Conservation (phyloP, 192 early-diverging fungal species). For the Coemansia sp. region DNA sequence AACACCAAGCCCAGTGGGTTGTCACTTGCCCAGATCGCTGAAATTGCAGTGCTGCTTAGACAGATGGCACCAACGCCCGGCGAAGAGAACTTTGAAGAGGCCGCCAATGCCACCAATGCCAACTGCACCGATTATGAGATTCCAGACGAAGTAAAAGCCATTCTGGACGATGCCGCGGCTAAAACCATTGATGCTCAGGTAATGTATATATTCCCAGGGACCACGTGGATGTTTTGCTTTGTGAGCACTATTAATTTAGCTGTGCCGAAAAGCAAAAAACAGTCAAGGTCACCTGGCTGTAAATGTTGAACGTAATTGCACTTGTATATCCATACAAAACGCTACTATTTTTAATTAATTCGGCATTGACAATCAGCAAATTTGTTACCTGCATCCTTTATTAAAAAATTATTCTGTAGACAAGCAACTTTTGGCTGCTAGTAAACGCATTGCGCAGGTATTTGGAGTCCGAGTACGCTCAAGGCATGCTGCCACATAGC, state of each 20-base stretch:
- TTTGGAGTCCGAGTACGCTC: slow-evolving; percentile 62
- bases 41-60: slow-evolving; percentile 64
- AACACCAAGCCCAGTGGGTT: slow-evolving; percentile 19
- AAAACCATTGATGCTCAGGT: slow-evolving; percentile 27
- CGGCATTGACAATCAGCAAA: too few relatives aligned
- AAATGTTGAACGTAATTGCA: not conserved
- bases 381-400: not conserved
- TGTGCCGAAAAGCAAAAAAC: slow-evolving; percentile 1
- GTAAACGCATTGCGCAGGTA: slow-evolving; percentile 76
- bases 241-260: slow-evolving; percentile 9
- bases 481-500: slow-evolving; percentile 74
- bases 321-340: not conserved
- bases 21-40: slow-evolving; percentile 59
- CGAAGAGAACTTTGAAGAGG: slow-evolving; percentile 91
- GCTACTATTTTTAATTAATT: not conserved
- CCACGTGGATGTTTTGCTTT: slow-evolving; percentile 2
- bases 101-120: slow-evolving; percentile 60
- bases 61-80: slow-evolving; percentile 59
- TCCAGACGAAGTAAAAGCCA: slow-evolving; percentile 18
- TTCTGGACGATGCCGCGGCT: slow-evolving; percentile 40
- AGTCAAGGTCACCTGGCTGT: not conserved
- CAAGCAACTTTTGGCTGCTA: slow-evolving; percentile 81
- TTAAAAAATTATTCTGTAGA: slow-evolving; percentile 16
- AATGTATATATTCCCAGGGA: slow-evolving; percentile 10
- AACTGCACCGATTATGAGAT: slow-evolving; percentile 60